Base-by-base conservation (phyloP, 768 basidiomycete species). In the Pleurotus giganteus region DNA sequence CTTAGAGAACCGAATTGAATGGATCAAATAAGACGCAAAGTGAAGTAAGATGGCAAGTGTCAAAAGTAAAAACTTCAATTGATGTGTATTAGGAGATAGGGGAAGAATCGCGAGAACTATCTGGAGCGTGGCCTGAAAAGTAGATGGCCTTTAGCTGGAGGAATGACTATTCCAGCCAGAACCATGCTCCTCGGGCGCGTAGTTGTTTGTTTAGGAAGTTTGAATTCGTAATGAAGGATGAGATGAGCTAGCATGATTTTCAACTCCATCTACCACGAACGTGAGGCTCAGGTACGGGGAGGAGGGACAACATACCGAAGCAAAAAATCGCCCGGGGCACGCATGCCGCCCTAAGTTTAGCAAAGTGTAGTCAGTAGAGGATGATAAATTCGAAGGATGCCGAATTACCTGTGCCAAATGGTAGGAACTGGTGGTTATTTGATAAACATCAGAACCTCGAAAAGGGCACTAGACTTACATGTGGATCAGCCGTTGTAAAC, bases 201-300 rank as follows among this genome's bases (percentile, higher is more conserved):
- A 13, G 46, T 59, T 28, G 66, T 52, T 13, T 65, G 19, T 54
- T 61, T 57, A 7, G 66, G 66, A 37, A 64, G 64, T 9, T 54
- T 58, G 47, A 73, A 59, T 41, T 73, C 67, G 53, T 69, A 72
- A n/a, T 67, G 63, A 41, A 71, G 64, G 8, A 73, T 60, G 24
- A 74, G 64, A 44, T 71, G 67, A 24, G 70, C 69, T 15, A 71
- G 58, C 66, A 73, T 73, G 45, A 72, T 63, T 53, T 72, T 73
- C 51, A 73, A 57, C 55, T 69, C 68, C 65, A 67, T 71, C 74
- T 74, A 41, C 29, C 21, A 17, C 12, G 9, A 19, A 9, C 32
- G 12, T 43, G 24, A 23, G 6, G 27, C 42, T 4, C 23, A 15
- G 15, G 39, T n/a, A 15, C 13, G 37, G 44, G 5, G 12, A 19